Percentiles rank a stretch among this genome's conserved stretches.
Conservation (phyloP, 305 asterid species). For the Fraxinus platypoda region DNA sequence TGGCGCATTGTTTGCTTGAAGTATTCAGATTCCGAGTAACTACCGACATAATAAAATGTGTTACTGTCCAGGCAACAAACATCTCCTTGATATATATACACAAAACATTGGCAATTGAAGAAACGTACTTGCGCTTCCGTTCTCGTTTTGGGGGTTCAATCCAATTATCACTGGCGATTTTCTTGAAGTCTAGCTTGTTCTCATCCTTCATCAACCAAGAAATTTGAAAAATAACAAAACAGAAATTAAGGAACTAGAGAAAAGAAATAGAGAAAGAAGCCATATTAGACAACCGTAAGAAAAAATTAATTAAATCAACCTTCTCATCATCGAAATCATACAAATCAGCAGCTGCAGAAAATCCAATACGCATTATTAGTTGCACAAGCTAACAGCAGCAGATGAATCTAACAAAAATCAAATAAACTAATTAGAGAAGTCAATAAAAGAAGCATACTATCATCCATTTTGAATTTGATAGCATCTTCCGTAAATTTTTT, state of each 20-base stretch:
- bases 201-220: constrained; percentile 63
- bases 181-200: constrained; percentile 87
- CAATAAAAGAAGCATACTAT: constrained; percentile 51
- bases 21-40: constrained; percentile 98
- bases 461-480: constrained; percentile 96
- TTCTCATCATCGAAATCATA: constrained; percentile 95
- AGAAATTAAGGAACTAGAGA: constrained; percentile 10
- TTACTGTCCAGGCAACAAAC: background rate
- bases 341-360: constrained; percentile 89
- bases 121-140: constrained; percentile 92
- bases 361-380: constrained; percentile 32
- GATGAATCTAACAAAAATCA: constrained; percentile 15
- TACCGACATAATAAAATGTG: constrained; percentile 10
- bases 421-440: background rate
- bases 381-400: constrained; percentile 11
- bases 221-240: constrained; percentile 17
- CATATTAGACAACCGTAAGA: background rate
- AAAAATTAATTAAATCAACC: constrained; percentile 36
- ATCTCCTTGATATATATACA: background rate
- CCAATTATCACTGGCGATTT: constrained; percentile 92
- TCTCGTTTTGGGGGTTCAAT: constrained; percentile 92
- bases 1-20: constrained; percentile 99
- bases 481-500: constrained; percentile 99
- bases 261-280: constrained; percentile 3
- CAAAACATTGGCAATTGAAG: constrained; percentile 19